Evolutionary conservation across 2,329 filamentous ascomycete species (phyloP).

Genomic region (Thelonectria olida): DNA sequence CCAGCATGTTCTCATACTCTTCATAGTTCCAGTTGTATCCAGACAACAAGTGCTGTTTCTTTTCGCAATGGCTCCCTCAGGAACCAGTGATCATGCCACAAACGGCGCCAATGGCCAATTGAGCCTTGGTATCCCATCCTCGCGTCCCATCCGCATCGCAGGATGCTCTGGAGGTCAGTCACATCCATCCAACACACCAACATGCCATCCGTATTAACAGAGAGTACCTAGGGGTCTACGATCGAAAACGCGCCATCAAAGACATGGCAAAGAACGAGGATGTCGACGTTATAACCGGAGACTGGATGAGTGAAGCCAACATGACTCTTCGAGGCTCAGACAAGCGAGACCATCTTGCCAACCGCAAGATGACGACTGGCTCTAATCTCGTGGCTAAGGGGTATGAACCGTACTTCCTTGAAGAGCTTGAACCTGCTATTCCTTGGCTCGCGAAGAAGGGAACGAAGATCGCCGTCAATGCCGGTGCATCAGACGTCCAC

Average conservation of each 20-base stretch:
- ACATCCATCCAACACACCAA: too few relatives aligned
- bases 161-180: slow-evolving; percentile 40
- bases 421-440: slow-evolving; percentile 44
- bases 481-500: slow-evolving; percentile 45
- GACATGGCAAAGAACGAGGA: slow-evolving; percentile 39
- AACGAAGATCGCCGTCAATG: slow-evolving; percentile 49
- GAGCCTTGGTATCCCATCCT: slow-evolving; percentile 26
- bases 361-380: slow-evolving; percentile 38
- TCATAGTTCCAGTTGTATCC: background rate
- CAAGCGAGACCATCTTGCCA: slow-evolving; percentile 37
- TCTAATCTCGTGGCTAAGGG: slow-evolving; percentile 36
- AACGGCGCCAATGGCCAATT: slow-evolving; percentile 19
- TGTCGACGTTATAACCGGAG: slow-evolving; percentile 43
- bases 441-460: slow-evolving; percentile 39
- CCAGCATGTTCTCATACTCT: background rate
- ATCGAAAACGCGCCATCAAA: slow-evolving; percentile 40
- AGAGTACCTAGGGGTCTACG: slow-evolving; percentile 50
- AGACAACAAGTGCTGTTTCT: background rate
- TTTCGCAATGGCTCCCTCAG: slow-evolving; percentile 31
- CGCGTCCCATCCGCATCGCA: slow-evolving; percentile 40
- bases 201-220: background rate
- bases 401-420: slow-evolving; percentile 54
- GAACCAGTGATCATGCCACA: slow-evolving; percentile 11
- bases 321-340: slow-evolving; percentile 43
- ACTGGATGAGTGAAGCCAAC: slow-evolving; percentile 45